Percentiles rank a stretch among this genome's conserved stretches.
Evolutionary conservation across 1,284 basidiomycete species (phyloP).

Genomic region (Ganoderma lucidum): DNA sequence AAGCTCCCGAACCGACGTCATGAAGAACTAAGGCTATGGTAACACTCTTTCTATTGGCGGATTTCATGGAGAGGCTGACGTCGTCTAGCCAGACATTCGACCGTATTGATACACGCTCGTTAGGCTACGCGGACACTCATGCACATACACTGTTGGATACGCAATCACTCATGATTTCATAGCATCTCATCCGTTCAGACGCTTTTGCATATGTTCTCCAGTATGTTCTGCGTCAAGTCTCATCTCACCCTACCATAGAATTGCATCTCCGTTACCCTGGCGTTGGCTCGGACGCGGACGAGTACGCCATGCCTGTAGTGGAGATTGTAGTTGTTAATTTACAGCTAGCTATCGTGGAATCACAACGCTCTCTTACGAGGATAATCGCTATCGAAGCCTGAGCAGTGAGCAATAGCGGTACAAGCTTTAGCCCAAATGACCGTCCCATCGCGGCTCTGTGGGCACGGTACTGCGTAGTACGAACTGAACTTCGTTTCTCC

Average conservation of each 20-base stretch:
- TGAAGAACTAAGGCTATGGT: slow-evolving; percentile 18
- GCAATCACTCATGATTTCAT: slow-evolving; percentile 10
- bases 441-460: neutral
- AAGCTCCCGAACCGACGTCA: slow-evolving; percentile 23
- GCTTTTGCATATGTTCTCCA: slow-evolving; percentile 27
- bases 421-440: neutral
- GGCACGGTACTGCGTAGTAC: neutral
- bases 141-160: slow-evolving; percentile 18
- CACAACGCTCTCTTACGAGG: neutral
- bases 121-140: slow-evolving; percentile 8
- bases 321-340: slow-evolving; percentile 22
- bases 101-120: slow-evolving; percentile 5
- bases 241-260: slow-evolving; percentile 20
- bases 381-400: neutral
- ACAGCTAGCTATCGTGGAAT: slow-evolving; percentile 18
- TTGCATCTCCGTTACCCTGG: slow-evolving; percentile 2
- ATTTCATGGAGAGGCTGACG: neutral
- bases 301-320: slow-evolving; percentile 8
- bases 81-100: neutral
- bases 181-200: slow-evolving; percentile 9
- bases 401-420: neutral
- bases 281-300: neutral
- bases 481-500: slow-evolving; percentile 4
- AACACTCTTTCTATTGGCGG: neutral
- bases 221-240: slow-evolving; percentile 6